Evolutionary conservation across 306 rosid species (phyloP).

Genomic region (Hippophae tibetana): DNA sequence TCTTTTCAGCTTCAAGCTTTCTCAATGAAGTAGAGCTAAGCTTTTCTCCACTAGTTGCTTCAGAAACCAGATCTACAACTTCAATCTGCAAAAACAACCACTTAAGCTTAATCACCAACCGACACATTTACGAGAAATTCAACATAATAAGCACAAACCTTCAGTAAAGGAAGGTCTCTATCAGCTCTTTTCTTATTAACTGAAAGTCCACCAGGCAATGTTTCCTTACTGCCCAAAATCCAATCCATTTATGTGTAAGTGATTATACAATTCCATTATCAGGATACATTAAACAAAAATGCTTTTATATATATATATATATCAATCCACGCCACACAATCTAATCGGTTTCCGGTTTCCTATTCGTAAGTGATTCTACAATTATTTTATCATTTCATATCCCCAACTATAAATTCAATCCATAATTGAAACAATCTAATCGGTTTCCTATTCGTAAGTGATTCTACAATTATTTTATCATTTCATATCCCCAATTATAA

Average conservation of each 20-base stretch:
- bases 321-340: too few relatives aligned
- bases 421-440: too few relatives aligned
- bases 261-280: background rate
- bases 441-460: too few relatives aligned
- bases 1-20: constrained; percentile 64
- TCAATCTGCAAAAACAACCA: constrained; percentile 63
- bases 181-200: constrained; percentile 79
- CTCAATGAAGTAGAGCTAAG: constrained; percentile 70
- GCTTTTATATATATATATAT: too few relatives aligned
- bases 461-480: too few relatives aligned
- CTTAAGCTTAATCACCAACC: background rate
- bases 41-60: constrained; percentile 50
- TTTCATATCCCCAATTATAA: too few relatives aligned
- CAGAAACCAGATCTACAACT: constrained; percentile 75
- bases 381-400: too few relatives aligned
- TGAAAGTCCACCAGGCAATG: constrained; percentile 81
- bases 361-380: too few relatives aligned
- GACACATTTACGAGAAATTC: background rate
- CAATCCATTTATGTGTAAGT: constrained; percentile 15
- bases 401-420: too few relatives aligned
- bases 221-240: constrained; percentile 69
- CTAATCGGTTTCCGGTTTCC: too few relatives aligned
- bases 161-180: constrained; percentile 60
- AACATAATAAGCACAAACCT: constrained; percentile 41
- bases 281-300: too few relatives aligned